Evolutionary conservation across 1,284 basidiomycete genomes (phyloP), one percentile per base, ranked within the genome.

Genomic region (Ceratobasidium papillatum): DNA sequence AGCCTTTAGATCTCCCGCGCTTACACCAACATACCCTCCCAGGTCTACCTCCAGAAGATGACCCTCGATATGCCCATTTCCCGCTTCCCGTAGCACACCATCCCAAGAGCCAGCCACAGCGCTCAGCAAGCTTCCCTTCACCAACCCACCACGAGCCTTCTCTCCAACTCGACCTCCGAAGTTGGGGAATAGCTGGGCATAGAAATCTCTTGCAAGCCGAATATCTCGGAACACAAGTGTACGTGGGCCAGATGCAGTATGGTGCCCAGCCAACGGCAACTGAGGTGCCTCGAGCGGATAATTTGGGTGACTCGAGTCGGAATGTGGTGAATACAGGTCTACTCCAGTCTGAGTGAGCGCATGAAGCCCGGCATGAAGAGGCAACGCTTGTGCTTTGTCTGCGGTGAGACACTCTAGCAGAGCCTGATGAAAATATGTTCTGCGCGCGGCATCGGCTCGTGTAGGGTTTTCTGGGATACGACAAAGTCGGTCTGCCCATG

Each of bases 371-470:
- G 69, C 69, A 25, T 72, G 69, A 25, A 72, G 58, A 25, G 69
- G 87, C 8, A 96, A 83, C 0, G 93, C 89, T 75, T 90, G 88
- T 2, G 91, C 89, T 80, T 98, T 97, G 84, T 98, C 96, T 80
- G 93, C 90, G 11, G 94, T 85, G 66, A 99, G 90, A 80, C 93
- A 93, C 81, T 98, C 96, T 71, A 97, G 86, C 27, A 97, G 82
- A 32, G 89, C 88, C 0, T 93, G 92, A 77, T 94, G 91, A 76
- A 90, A 92, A 76, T 93, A 93, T 1, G 69, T 72, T 38, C 43
- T 61, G 38, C 25, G 88, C 85, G 78, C 91, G 89, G 79, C 92
- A 88, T 68, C 87, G 85, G 78, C 75, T 91, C 91, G 47, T 84
- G 83, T 5, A 84, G 83, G 3, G 87, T 88, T 73, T 1, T 86